Evolutionary conservation across 2,329 filamentous ascomycete genomes (phyloP).

Genomic region (Colletotrichum nymphaeae): DNA sequence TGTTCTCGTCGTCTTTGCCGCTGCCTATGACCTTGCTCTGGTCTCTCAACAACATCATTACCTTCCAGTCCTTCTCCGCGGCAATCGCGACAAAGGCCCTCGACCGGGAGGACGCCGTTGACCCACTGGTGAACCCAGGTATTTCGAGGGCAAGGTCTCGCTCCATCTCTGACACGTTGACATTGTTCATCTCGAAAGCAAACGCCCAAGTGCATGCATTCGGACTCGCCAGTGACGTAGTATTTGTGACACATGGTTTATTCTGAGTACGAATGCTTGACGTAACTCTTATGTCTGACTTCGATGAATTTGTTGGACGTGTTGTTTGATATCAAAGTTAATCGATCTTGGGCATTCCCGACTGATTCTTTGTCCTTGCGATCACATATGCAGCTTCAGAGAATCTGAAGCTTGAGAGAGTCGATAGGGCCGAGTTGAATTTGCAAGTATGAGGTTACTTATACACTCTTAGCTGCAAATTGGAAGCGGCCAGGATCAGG

Average conservation of each 20-base stretch:
- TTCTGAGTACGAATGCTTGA: too few relatives aligned
- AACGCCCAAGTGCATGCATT: neutral
- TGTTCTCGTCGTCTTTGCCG: neutral
- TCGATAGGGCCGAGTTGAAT: too few relatives aligned
- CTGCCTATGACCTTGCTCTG: neutral
- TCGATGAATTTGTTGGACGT: too few relatives aligned
- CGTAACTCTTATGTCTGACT: too few relatives aligned
- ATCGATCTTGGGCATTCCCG: neutral
- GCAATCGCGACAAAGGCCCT: neutral
- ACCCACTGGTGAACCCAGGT: neutral
- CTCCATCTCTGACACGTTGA: neutral
- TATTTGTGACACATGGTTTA: neutral
- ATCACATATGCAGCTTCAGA: neutral
- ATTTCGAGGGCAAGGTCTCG: neutral
- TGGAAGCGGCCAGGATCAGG: too few relatives aligned
- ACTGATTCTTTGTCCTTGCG: neutral
- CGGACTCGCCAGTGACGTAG: neutral
- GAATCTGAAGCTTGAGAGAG: too few relatives aligned
- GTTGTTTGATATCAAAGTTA: neutral
- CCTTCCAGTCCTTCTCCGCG: neutral
- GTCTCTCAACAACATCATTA: neutral
- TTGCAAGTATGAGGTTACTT: too few relatives aligned
- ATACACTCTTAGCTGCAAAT: neutral
- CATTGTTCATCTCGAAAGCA: neutral
- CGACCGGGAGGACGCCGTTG: neutral